These are phyloP conservation scores for Nannizziopsis barbatae DNA, from an alignment of 2,329 filamentous ascomycete species.

Conservation along the genomic window DNA sequence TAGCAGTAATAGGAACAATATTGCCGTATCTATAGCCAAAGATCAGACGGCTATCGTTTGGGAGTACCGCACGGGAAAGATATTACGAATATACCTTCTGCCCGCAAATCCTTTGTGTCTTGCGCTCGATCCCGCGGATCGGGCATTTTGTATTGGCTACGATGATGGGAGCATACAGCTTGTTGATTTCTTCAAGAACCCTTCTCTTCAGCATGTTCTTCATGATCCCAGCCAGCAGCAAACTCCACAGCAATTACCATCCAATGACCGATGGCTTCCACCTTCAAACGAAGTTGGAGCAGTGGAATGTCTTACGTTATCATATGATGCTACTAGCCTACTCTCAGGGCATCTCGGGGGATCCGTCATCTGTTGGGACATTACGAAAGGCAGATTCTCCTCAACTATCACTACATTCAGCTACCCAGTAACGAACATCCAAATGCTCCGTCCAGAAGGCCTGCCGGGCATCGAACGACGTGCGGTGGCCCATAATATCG, in stretches of 20 bases:
- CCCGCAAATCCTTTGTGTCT: conserved; percentile 61
- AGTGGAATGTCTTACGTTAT: conserved; percentile 58
- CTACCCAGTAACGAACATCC: conserved; percentile 69
- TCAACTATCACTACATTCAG: conserved; percentile 61
- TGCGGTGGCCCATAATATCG: conserved; percentile 47
- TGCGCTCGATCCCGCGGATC: conserved; percentile 67
- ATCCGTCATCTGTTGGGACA: conserved; percentile 69
- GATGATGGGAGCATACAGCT: conserved; percentile 71
- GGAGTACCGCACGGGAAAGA: conserved; percentile 72
- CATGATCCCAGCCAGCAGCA: conserved; percentile 28
- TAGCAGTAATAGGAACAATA: conserved; percentile 60
- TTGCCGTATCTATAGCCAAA: conserved; percentile 71
- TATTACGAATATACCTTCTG: conserved; percentile 72
- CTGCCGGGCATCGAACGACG: conserved; percentile 29
- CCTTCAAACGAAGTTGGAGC: conserved; percentile 54
- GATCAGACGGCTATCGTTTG: conserved; percentile 87
- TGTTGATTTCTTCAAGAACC: conserved; percentile 57
- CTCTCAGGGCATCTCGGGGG: conserved; percentile 73
- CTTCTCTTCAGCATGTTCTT: conserved; percentile 32
- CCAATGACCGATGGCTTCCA: conserved; percentile 39
- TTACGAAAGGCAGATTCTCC: conserved; percentile 57
- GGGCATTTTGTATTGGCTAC: conserved; percentile 70
- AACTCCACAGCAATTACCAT: conserved; percentile 32
- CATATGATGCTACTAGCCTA: conserved; percentile 69
- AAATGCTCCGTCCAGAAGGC: conserved; percentile 54